phyloP scores from a whole-genome alignment of 2,329 filamentous ascomycete species.

The Apiospora phragmitis region DNA sequence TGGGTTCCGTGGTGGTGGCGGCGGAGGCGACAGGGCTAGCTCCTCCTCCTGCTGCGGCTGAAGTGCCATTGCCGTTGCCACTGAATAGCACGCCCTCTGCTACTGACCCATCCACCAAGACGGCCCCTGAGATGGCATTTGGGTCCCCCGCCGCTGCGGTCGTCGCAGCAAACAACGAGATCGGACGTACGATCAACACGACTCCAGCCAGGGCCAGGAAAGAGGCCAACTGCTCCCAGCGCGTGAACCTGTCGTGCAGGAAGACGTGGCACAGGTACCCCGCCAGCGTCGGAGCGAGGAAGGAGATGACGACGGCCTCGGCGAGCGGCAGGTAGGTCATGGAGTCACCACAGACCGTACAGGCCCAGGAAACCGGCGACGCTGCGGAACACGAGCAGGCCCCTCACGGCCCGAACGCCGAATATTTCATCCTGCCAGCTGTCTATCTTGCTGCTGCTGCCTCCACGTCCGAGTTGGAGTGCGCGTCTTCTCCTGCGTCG shows the following conservation, averaged over 20 bases:
- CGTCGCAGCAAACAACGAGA: constrained; percentile 26
- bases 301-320: constrained; percentile 88
- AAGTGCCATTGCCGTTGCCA: not conserved
- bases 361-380: constrained; percentile 75
- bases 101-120: not conserved
- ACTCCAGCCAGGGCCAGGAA: constrained; percentile 77
- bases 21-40: not conserved
- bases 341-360: constrained; percentile 69
- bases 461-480: not conserved
- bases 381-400: constrained; percentile 68
- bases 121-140: not conserved
- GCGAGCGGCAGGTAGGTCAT: constrained; percentile 78
- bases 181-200: constrained; percentile 77
- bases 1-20: constrained; percentile 35
- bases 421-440: constrained; percentile 36
- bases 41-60: not conserved
- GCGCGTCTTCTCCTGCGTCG: not conserved
- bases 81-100: not conserved
- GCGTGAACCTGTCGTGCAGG: constrained; percentile 74
- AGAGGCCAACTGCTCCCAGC: constrained; percentile 74
- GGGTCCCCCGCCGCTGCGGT: not conserved
- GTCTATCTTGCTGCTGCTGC: not conserved
- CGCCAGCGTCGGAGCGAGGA: constrained; percentile 76
- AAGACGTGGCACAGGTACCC: constrained; percentile 79
- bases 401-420: constrained; percentile 65